Evolutionary conservation across 2,329 filamentous ascomycete genomes (phyloP).

Genomic region (Paraphaeosphaeria minitans): DNA sequence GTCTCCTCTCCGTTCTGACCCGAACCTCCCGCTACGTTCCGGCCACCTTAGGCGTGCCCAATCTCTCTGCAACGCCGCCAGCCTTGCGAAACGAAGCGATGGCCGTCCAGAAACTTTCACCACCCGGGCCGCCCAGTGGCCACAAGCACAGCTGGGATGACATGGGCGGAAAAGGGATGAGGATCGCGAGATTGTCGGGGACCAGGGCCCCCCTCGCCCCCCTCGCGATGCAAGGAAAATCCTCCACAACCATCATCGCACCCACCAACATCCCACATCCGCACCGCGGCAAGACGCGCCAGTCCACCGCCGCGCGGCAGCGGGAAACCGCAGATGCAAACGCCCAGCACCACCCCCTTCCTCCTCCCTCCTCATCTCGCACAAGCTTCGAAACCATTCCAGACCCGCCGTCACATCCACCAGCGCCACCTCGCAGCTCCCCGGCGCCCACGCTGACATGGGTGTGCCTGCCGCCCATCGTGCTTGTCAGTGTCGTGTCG

Average conservation of each 20-base stretch:
- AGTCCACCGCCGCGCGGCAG: not conserved
- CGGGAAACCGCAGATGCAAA: not conserved
- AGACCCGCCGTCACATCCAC: not conserved
- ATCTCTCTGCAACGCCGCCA: not conserved
- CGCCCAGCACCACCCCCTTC: not conserved
- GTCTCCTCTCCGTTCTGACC: too few relatives aligned
- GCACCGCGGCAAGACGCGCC: not conserved
- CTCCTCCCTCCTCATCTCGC: too few relatives aligned
- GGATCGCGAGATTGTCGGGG: conserved; percentile 1
- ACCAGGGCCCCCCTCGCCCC: not conserved
- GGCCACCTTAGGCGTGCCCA: not conserved
- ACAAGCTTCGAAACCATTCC: not conserved
- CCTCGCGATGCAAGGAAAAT: not conserved
- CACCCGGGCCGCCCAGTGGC: too few relatives aligned
- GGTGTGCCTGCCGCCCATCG: not conserved
- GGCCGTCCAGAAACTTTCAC: too few relatives aligned
- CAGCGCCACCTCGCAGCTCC: not conserved
- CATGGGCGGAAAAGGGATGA: not conserved
- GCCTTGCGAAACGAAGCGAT: too few relatives aligned
- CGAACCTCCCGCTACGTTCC: not conserved
- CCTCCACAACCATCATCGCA: not conserved
- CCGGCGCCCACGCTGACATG: not conserved
- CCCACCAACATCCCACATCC: too few relatives aligned
- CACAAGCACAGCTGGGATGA: not conserved
- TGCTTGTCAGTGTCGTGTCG: not conserved